These are phyloP conservation scores for Microcyclosporella mali DNA, from an alignment of 2,329 filamentous ascomycete species.

Conservation along the genomic window DNA sequence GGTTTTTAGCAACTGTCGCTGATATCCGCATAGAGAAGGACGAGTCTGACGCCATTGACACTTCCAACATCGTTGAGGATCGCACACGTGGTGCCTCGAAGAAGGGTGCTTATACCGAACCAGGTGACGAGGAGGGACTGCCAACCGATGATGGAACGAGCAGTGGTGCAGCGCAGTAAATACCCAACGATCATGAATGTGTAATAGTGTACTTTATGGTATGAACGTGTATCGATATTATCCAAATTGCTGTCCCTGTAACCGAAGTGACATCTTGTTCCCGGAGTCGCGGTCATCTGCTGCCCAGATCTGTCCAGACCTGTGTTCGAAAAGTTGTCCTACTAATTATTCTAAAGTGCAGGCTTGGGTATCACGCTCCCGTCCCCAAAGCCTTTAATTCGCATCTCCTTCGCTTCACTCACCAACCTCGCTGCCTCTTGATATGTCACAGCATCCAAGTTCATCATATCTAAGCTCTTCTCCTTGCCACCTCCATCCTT, in stretches of 20 bases:
- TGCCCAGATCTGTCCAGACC: too few species aligned
- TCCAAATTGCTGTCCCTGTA: background rate
- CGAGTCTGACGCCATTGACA: constrained; percentile 45
- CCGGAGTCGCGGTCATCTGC: too few species aligned
- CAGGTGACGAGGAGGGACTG: constrained; percentile 46
- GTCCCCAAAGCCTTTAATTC: constrained; percentile 28
- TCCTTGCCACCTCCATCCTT: constrained; percentile 29
- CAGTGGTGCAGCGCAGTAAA: constrained; percentile 9
- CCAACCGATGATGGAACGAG: constrained; percentile 24
- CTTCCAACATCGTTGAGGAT: constrained; percentile 42
- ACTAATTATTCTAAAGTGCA: too few species aligned
- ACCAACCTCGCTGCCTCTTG: constrained; percentile 27
- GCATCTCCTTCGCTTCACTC: constrained; percentile 25
- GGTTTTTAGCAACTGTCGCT: background rate
- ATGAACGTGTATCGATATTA: too few species aligned
- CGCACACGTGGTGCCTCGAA: constrained; percentile 46
- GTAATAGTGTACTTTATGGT: background rate
- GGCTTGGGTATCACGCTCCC: constrained; percentile 30
- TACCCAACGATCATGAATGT: background rate
- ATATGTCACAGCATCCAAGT: constrained; percentile 17
- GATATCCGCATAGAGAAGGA: constrained; percentile 34
- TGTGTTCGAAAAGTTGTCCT: too few species aligned
- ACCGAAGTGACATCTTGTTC: background rate
- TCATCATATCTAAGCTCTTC: constrained; percentile 21
- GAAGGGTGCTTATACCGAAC: constrained; percentile 44